Conservation (phyloP, 192 early-diverging fungal genomes). For the Paraglomus brasilianum region DNA sequence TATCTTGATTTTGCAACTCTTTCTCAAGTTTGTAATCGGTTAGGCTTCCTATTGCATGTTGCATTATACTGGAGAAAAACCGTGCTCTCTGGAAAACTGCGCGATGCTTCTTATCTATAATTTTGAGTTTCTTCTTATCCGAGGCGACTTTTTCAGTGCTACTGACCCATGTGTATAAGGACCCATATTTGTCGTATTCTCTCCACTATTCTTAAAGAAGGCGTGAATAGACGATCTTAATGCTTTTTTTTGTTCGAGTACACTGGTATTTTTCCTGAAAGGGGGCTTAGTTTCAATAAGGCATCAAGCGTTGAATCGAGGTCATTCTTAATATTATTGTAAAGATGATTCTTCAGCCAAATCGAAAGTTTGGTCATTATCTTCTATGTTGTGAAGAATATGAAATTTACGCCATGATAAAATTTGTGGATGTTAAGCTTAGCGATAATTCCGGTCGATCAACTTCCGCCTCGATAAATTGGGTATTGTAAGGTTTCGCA, state of each 20-base stretch:
- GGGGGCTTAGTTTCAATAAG: slow-evolving; percentile 20
- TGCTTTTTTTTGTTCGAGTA: slow-evolving; percentile 18
- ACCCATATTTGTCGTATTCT: slow-evolving; percentile 10
- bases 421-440: no score
- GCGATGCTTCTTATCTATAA: slow-evolving; percentile 5
- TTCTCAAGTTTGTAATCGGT: slow-evolving; percentile 6
- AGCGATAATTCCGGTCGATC: no score
- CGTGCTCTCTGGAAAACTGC: slow-evolving; percentile 24
- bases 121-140: slow-evolving; percentile 20
- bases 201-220: background rate
- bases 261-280: slow-evolving; percentile 2
- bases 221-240: slow-evolving; percentile 15
- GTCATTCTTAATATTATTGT: slow-evolving; percentile 21
- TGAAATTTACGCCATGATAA: no score
- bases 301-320: slow-evolving; percentile 13
- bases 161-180: slow-evolving; percentile 9
- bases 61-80: slow-evolving; percentile 23
- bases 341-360: slow-evolving; percentile 15
- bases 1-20: slow-evolving; percentile 16
- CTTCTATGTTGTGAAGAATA: no score
- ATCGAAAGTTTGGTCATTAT: slow-evolving; percentile 27
- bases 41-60: slow-evolving; percentile 27
- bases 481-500: no score
- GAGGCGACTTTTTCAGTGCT: background rate
- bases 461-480: no score